phyloP scores from a whole-genome alignment of 345 rosid genomes.

The Euphorbia pulcherrima region DNA sequence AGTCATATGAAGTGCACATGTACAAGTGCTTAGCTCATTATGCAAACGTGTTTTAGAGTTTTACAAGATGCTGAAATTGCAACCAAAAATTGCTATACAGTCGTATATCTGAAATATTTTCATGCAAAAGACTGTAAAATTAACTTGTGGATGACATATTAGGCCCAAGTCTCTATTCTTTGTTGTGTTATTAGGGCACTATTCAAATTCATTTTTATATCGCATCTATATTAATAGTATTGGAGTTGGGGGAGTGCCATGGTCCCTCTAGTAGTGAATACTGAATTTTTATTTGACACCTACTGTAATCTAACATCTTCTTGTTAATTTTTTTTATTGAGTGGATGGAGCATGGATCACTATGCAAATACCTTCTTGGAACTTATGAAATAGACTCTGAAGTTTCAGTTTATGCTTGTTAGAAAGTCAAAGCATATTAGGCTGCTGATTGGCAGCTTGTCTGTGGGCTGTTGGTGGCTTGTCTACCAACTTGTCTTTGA shows the following conservation, averaged over 20 bases:
- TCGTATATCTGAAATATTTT: background rate
- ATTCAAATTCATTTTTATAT: background rate
- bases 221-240: background rate
- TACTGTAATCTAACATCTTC: background rate
- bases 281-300: background rate
- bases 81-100: background rate
- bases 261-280: background rate
- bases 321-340: background rate
- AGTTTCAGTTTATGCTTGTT: slow-evolving; percentile 1
- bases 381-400: slow-evolving; percentile 2
- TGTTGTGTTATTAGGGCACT: background rate
- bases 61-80: background rate
- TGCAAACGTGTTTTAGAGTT: no score
- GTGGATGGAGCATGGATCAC: no score
- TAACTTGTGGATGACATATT: background rate
- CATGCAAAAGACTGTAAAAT: background rate
- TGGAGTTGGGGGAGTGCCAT: background rate
- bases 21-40: slow-evolving; percentile 1
- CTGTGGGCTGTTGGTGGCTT: no score
- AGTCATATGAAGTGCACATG: background rate
- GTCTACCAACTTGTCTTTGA: no score
- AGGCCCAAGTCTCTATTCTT: background rate
- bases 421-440: no score
- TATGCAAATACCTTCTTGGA: background rate
- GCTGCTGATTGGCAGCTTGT: no score